Base-by-base conservation (phyloP, 2,329 filamentous ascomycete species). In the Sporothrix schenckii region DNA sequence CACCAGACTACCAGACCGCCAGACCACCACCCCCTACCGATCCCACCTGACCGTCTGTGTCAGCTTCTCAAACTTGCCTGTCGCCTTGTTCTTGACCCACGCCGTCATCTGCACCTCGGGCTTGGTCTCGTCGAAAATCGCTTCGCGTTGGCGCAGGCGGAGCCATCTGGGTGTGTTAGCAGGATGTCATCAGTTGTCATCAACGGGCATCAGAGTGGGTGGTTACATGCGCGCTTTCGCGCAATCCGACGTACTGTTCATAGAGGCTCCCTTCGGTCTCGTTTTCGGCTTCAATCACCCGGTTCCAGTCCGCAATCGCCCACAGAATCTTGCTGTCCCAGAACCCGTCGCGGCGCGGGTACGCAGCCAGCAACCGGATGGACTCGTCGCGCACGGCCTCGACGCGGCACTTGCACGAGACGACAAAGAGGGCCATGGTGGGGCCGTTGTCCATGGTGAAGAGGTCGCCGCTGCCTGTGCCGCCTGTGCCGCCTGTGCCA, bases 371-470 rank as follows among this genome's bases (percentile, higher is more conserved):
- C 24, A 84, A 79, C 7, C 78, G 76, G 4, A 81, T 78, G 2
- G 82, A 78, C 4, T 82, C 79, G 4, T 78, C 77, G 10, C 80
- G 76, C 3, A 83, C 79, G 0, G 73, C 69, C 5, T 75, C 74
- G 63, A 83, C 80, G 9, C 81, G 78, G 60, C 81, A 83, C 7
- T 78, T 80, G 74, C 81, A 80, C 0, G 81, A 77, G 3, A 80
- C 78, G 4, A 83, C 74, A 30, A 82, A 81, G 4, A 84, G 75
- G 0, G 81, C 81, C 81, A 82, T 82, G 7, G 81, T 82, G 75
- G 81, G 82, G 0, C 82, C 82, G 2, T 81, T 79, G 70, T 84
- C 82, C 80, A 84, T 81, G 0, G 82, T 79, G 71, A 84, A 83
- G 5, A 66, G 77, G 77, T 80, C 13, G 76, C 14, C 78, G 77